Evolutionary conservation across 2,329 filamentous ascomycete species (phyloP), one percentile per base, ranked within the genome.

Genomic region (Epichloe scottii): DNA sequence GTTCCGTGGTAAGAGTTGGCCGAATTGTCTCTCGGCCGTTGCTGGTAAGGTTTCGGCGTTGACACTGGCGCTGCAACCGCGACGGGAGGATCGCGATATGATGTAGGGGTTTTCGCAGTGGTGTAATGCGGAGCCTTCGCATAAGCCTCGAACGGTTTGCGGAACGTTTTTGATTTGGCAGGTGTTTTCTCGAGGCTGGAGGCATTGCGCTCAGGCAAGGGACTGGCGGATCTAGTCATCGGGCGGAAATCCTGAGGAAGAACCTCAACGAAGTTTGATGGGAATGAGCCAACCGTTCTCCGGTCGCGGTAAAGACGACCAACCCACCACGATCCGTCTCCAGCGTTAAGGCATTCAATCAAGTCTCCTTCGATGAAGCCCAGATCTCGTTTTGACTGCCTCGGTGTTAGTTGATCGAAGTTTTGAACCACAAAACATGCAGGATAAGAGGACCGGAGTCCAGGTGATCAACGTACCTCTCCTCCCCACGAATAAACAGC

Each of bases 311-410:
- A 87, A 63, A 98, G 71, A 56, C 91, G 82, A 46, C 93, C 93
- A 70, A 90, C 95, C 93, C 93, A 98, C 93, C 93, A 98, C 45
- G 88, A 90, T 49, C 93, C 93, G 70, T 98, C 93, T 56, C 93
- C 93, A 19, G 93, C 93, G 66, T 98, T 98, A 49, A 98, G 76
- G 63, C 91, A 96, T 78, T 98, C 93, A 66, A 98, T 98, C 58
- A 98, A 71, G 69, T 98, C 93, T 56, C 93, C 93, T 68, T 98
- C 93, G 59, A 98, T 86, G 68, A 98, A 98, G 15, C 93, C 93
- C 52, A 98, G 77, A 65, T 98, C 93, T 66, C 86, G 83, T 73
- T 95, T 95, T 23, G 86, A 91, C 83, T 85, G 53, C 46, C 4
- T 17, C 3, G 3, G 19, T 17, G 52, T 54, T 40, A 54, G 50